Evolutionary conservation across 257 asterid species (phyloP).

Genomic region (Salvia rosmarinus): DNA sequence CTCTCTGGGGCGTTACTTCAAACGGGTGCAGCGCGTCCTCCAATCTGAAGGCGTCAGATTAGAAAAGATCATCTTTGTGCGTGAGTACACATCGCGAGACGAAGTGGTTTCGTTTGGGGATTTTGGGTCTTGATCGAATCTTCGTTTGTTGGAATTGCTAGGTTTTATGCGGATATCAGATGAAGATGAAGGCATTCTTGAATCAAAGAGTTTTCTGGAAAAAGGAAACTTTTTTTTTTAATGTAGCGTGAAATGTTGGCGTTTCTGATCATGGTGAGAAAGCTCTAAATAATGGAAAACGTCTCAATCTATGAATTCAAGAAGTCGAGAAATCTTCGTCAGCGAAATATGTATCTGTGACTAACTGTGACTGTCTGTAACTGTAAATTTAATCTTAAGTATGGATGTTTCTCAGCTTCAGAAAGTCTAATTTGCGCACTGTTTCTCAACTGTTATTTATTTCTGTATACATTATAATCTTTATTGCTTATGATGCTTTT

Average conservation of each 20-base stretch:
- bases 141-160: conserved; percentile 34
- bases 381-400: not conserved
- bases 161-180: conserved; percentile 15
- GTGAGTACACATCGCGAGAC: conserved; percentile 52
- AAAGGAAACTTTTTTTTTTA: conserved; percentile 37
- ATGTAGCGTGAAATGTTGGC: conserved; percentile 42
- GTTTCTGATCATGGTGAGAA: conserved; percentile 36
- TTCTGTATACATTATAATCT: too few relatives aligned
- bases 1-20: conserved; percentile 71
- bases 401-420: not conserved
- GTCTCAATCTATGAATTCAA: not conserved
- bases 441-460: too few relatives aligned
- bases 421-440: too few relatives aligned
- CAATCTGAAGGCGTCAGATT: conserved; percentile 49
- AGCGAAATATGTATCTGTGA: too few relatives aligned
- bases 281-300: not conserved
- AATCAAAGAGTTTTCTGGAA: conserved; percentile 24
- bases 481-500: too few relatives aligned
- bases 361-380: not conserved
- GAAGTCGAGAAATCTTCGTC: not conserved
- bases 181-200: conserved; percentile 21
- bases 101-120: conserved; percentile 37
- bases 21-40: conserved; percentile 73
- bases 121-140: conserved; percentile 42
- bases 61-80: conserved; percentile 66